phyloP scores from a whole-genome alignment of 495 filamentous ascomycete species.

The Neurospora terricola region DNA sequence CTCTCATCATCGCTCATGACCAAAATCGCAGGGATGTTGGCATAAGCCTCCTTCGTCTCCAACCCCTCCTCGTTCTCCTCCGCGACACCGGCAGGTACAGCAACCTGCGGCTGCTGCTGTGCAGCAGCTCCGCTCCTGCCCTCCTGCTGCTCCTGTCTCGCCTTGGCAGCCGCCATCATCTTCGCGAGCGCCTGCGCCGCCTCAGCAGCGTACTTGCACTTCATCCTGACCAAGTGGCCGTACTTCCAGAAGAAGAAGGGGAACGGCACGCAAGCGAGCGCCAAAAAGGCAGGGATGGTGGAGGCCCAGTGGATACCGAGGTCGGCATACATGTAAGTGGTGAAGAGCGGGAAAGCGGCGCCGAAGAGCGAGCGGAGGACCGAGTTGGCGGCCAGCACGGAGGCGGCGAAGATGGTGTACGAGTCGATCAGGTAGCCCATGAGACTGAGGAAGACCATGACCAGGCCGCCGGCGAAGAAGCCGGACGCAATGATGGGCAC shows the following conservation, averaged over 20 bases:
- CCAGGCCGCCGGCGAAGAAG: conserved; percentile 39
- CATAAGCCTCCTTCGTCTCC: neutral
- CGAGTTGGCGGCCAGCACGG: conserved; percentile 67
- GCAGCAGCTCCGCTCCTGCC: conserved; percentile 1
- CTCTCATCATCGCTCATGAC: conserved; percentile 17
- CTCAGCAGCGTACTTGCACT: conserved; percentile 68
- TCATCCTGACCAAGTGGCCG: conserved; percentile 51
- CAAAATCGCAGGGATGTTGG: neutral
- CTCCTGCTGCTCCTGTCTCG: neutral
- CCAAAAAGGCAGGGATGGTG: conserved; percentile 66
- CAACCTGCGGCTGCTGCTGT: conserved; percentile 2
- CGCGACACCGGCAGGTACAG: conserved; percentile 2
- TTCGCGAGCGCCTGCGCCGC: conserved; percentile 41
- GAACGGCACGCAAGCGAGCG: conserved; percentile 65
- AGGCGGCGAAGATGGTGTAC: conserved; percentile 74
- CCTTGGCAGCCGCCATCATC: conserved; percentile 9
- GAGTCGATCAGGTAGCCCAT: conserved; percentile 77
- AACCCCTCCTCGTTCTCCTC: neutral
- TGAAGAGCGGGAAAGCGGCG: conserved; percentile 81
- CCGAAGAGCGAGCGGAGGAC: conserved; percentile 59
- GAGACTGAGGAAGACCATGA: conserved; percentile 58
- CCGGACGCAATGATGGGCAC: conserved; percentile 36
- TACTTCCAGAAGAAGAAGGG: conserved; percentile 76
- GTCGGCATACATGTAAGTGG: conserved; percentile 60
- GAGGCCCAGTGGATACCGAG: conserved; percentile 78